A percentile compares a stretch with the other conserved stretches of the same genome.
phyloP scores from a whole-genome alignment of 2,329 filamentous ascomycete species.

The Colletotrichum sublineola region DNA sequence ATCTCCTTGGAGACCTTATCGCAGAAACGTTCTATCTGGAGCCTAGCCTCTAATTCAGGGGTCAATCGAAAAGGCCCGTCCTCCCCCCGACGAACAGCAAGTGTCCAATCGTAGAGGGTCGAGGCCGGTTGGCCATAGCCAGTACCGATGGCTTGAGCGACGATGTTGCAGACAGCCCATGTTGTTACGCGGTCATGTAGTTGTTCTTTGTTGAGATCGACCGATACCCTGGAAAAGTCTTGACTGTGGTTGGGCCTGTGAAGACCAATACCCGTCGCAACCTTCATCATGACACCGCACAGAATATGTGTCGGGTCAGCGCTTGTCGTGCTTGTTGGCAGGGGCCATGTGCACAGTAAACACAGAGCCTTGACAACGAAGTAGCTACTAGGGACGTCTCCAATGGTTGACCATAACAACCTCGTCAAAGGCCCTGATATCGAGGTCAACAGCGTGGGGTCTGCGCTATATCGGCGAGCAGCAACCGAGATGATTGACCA shows the following conservation, averaged over 20 bases:
- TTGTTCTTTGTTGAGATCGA: constrained; percentile 83
- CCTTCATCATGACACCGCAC: constrained; percentile 88
- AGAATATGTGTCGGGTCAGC: constrained; percentile 86
- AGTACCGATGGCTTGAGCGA: constrained; percentile 84
- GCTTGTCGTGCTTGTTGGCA: constrained; percentile 84
- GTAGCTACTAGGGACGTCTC: constrained; percentile 82
- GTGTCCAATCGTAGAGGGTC: constrained; percentile 81
- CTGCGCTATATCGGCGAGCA: constrained; percentile 75
- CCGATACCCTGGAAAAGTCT: constrained; percentile 82
- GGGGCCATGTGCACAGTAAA: constrained; percentile 83
- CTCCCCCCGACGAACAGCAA: constrained; percentile 71
- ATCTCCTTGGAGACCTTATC: constrained; percentile 84
- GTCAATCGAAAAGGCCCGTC: constrained; percentile 71
- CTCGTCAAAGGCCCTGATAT: constrained; percentile 77
- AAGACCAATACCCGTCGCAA: constrained; percentile 85
- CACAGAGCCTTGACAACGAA: constrained; percentile 86
- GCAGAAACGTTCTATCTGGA: constrained; percentile 80
- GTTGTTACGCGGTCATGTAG: constrained; percentile 83
- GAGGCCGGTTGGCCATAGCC: constrained; percentile 86
- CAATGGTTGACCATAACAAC: constrained; percentile 82
- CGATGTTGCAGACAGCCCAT: constrained; percentile 89
- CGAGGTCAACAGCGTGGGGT: constrained; percentile 74
- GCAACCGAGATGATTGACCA: constrained; percentile 86
- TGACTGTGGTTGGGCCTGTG: constrained; percentile 86
- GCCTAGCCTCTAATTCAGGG: constrained; percentile 74